phyloP scores from a whole-genome alignment of 257 asterid species.

The Solanum chilense region DNA sequence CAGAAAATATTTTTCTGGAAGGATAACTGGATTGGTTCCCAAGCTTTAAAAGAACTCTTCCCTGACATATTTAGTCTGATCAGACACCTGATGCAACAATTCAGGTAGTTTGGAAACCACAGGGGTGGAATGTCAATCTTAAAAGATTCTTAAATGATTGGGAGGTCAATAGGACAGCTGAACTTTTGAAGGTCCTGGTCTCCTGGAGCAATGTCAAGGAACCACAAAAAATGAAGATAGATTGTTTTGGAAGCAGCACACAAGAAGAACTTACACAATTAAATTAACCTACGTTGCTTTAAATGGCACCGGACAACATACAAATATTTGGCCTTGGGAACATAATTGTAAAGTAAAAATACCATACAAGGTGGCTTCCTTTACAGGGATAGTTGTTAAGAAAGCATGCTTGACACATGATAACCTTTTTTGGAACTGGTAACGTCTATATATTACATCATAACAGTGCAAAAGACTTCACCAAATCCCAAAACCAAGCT shows the following conservation, averaged over 20 bases:
- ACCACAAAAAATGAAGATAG: neutral
- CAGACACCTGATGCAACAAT: neutral
- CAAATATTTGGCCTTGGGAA: neutral
- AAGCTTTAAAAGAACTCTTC: neutral
- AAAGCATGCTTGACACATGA: neutral
- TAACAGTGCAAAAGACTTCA: too few species aligned
- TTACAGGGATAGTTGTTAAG: neutral
- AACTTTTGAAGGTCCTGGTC: neutral
- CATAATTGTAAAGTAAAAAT: neutral
- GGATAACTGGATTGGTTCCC: neutral
- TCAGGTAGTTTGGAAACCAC: neutral
- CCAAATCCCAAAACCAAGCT: too few species aligned
- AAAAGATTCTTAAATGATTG: neutral
- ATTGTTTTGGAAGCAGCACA: neutral
- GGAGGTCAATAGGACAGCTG: neutral
- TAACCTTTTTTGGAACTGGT: neutral
- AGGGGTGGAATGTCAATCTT: neutral
- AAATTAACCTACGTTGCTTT: neutral
- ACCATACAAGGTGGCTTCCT: neutral
- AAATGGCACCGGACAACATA: neutral
- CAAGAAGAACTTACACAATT: neutral
- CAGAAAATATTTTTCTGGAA: neutral
- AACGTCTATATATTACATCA: too few species aligned
- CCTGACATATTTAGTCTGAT: neutral
- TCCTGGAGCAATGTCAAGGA: neutral